Evolutionary conservation across 2,329 filamentous ascomycete species (phyloP).

Genomic region (Fusarium sp.): DNA sequence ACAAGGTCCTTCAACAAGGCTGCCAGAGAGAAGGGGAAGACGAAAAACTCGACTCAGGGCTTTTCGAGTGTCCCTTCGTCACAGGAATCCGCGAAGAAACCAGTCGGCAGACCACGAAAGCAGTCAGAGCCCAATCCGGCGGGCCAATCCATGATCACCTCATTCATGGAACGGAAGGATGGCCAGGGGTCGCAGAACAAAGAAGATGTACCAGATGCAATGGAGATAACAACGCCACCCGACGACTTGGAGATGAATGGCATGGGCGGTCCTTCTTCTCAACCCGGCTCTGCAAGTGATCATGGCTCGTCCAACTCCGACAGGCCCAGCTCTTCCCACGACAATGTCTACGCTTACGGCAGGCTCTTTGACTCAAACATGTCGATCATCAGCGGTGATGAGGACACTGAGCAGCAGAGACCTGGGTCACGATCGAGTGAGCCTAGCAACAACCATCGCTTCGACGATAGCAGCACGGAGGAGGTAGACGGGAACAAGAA

Average conservation of each 20-base stretch:
- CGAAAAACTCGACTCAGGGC: too few species aligned
- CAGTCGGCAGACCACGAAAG: too few species aligned
- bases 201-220: too few species aligned
- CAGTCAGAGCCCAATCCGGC: too few species aligned
- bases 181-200: too few species aligned
- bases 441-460: neutral
- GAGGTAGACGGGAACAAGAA: neutral
- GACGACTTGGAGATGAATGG: too few species aligned
- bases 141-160: too few species aligned
- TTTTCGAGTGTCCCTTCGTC: too few species aligned
- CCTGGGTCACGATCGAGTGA: neutral
- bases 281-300: neutral
- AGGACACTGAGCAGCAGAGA: neutral
- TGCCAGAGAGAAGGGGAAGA: neutral
- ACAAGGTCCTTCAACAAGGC: neutral
- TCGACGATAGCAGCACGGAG: neutral
- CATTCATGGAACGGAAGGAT: too few species aligned
- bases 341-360: neutral
- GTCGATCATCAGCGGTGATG: neutral
- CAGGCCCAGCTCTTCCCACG: neutral
- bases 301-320: neutral
- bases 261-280: neutral
- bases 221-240: too few species aligned
- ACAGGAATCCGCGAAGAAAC: too few species aligned
- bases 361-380: neutral